Base-by-base conservation (phyloP, 306 rosid genomes). In the Cucurbita moschata region DNA sequence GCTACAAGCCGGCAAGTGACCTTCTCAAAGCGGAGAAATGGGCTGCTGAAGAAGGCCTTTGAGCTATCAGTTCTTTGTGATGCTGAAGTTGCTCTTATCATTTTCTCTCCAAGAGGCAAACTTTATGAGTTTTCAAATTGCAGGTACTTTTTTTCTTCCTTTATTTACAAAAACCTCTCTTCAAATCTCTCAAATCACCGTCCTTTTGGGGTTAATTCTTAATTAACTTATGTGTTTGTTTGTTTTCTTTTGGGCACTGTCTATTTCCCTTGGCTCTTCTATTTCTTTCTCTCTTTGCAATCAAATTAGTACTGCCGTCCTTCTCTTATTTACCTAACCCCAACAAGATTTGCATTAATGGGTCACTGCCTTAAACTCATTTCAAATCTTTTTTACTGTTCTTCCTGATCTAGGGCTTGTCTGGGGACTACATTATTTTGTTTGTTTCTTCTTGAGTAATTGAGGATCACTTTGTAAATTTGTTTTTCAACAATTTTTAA, bases 61-160 rank as follows among this genome's bases (percentile, higher is more conserved):
- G 97, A 93, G 89, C 86, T 93, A 0, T 92, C 98, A 3, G 98
- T 92, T 63, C 85, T 92, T n/a, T 92, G 98, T 56, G 98, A 92
- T 74, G 98, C 98, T 13, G 98, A 92, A 80, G 93, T 92, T 77
- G 93, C 94, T 60, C 94, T 93, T 56, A 81, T 93, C 16, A 74
- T 94, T 43, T 90, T 94, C 87, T 94, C 98, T 10, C 76, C 89
- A 23, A 87, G 89, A 82, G 97, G 97, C 52, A 94, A 86, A 81
- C 97, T 94, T 75, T 89, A 87, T 72, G 98, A 94, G 77, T 94
- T 89, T 78, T 81, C 98, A 5, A 94, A 92, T 74, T 83, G 86
- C 73, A 86, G 97, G 97, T 94, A 82, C 16, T 55, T 14, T 61
- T 50, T 55, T 26, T 10, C 15, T 26, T 7, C 1, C 0, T 5